Conservation (phyloP, 495 filamentous ascomycete genomes). For the Neurospora cerealis region DNA sequence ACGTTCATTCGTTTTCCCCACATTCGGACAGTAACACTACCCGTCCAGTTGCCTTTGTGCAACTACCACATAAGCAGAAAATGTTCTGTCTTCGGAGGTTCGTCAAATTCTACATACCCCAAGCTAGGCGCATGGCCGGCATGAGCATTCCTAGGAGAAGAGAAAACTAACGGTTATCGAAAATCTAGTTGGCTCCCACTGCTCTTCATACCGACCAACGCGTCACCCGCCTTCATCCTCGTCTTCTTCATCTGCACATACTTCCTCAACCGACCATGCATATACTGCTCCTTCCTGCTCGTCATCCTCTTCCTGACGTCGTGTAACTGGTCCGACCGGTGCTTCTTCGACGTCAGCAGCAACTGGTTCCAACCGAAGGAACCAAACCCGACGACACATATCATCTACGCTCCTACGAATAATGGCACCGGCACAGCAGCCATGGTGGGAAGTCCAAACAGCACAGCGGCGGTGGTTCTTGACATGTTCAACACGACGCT, state of each 20-base stretch:
- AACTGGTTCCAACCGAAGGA: conserved; percentile 72
- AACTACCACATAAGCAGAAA: not conserved
- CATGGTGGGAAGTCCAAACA: conserved; percentile 16
- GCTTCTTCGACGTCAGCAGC: conserved; percentile 73
- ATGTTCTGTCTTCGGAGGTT: conserved; percentile 86
- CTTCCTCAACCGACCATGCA: conserved; percentile 79
- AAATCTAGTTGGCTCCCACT: conserved; percentile 56
- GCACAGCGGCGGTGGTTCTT: conserved; percentile 29
- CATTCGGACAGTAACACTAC: not conserved
- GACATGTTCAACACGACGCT: conserved; percentile 62
- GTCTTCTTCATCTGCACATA: conserved; percentile 86
- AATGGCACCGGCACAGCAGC: conserved; percentile 23
- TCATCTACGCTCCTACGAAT: conserved; percentile 16
- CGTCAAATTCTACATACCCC: conserved; percentile 8
- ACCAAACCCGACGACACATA: conserved; percentile 8
- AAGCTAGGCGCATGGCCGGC: not conserved
- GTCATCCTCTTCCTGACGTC: conserved; percentile 81
- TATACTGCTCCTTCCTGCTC: conserved; percentile 84
- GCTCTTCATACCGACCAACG: conserved; percentile 68
- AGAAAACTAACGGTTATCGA: not conserved
- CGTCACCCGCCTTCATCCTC: conserved; percentile 76
- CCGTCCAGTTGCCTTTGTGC: not conserved
- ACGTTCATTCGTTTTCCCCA: not conserved
- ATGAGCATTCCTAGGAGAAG: not conserved
- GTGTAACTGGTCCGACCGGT: conserved; percentile 84